A percentile compares a stretch with the other conserved stretches of the same genome.
phyloP scores from a whole-genome alignment of 495 filamentous ascomycete genomes.

The Cairneyella variabilis region DNA sequence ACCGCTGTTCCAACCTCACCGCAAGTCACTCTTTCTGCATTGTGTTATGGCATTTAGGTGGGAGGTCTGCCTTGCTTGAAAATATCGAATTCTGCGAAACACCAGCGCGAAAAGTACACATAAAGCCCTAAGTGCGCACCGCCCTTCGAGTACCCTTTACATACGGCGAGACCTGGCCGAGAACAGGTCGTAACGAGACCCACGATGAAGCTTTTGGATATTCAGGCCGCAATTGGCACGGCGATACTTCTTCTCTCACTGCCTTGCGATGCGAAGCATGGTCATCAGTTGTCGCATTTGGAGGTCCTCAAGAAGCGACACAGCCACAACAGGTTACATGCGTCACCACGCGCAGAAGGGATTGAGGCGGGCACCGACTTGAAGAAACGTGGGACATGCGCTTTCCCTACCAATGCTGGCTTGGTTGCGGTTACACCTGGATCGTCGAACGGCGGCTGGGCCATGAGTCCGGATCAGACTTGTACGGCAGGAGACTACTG shows the following conservation, averaged over 20 bases:
- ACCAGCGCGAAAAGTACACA: not conserved
- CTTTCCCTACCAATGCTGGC: slow-evolving; percentile 65
- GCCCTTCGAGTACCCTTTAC: not conserved
- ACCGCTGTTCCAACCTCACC: slow-evolving; percentile 8
- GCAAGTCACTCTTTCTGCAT: slow-evolving; percentile 16
- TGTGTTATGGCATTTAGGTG: not conserved
- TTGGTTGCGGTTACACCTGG: slow-evolving; percentile 65
- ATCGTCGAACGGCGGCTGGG: slow-evolving; percentile 69
- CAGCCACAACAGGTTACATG: slow-evolving; percentile 10
- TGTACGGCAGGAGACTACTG: slow-evolving; percentile 70
- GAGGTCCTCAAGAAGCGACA: slow-evolving; percentile 17
- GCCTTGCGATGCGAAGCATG: slow-evolving; percentile 25
- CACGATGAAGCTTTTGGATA: slow-evolving; percentile 45
- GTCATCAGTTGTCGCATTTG: slow-evolving; percentile 19
- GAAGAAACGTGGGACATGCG: slow-evolving; percentile 46
- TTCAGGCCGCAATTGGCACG: slow-evolving; percentile 45
- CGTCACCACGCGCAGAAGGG: slow-evolving; percentile 18
- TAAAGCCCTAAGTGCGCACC: not conserved
- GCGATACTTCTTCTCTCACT: slow-evolving; percentile 39
- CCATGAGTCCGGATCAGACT: slow-evolving; percentile 72
- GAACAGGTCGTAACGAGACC: slow-evolving; percentile 9
- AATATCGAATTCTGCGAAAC: not conserved
- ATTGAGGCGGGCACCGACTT: slow-evolving; percentile 18
- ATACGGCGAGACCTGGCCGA: slow-evolving; percentile 1
- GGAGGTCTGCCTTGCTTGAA: not conserved